Evolutionary conservation across 208 protist species (phyloP), one percentile per base, ranked within the genome.

Genomic region (Leishmania aethiopica): DNA sequence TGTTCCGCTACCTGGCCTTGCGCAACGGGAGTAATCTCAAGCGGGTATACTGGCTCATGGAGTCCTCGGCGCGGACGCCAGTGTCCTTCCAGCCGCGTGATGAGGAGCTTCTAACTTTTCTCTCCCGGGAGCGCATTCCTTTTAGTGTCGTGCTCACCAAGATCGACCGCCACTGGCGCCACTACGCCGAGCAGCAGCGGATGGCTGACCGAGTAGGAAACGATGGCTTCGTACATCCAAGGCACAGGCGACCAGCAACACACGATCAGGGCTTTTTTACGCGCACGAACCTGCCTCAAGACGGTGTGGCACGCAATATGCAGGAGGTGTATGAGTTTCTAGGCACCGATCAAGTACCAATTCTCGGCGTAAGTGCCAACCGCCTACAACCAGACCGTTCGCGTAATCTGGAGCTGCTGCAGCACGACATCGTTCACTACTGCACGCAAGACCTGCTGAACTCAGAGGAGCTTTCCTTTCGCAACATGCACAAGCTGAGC

Each of bases 111-210:
- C 81, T 91, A 49, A 53, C 71, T 42, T 98, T 98, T 78, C 82
- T 98, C 37, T 57, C 79, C 22, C 84, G 84, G 17, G 94, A 98
- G 81, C 76, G 84, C 15, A 94, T 98, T 83, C 86, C 90, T 10
- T 98, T 97, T 77, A 92, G 94, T 28, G 86, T 98, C 1, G 84
- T 98, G 62, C 74, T 98, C 49, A 93, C 87, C 67, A 98, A 98
- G 80, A 92, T 96, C 59, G 95, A 98, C 79, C 88, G 88, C 11
- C 90, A 96, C 83, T 88, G 90, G 79, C 86, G 87, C 35, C 55
- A 84, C 57, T 88, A 84, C 81, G 84, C 79, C 47, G 79, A 87
- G 32, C 76, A 84, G 79, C 80, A 82, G 49, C 81, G 80, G 25
- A 80, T 19, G 53, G 28, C 79, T 19, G 75, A 85, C 8, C 55